Base-by-base conservation (phyloP, 495 filamentous ascomycete species). In the Penicillium paradoxum region DNA sequence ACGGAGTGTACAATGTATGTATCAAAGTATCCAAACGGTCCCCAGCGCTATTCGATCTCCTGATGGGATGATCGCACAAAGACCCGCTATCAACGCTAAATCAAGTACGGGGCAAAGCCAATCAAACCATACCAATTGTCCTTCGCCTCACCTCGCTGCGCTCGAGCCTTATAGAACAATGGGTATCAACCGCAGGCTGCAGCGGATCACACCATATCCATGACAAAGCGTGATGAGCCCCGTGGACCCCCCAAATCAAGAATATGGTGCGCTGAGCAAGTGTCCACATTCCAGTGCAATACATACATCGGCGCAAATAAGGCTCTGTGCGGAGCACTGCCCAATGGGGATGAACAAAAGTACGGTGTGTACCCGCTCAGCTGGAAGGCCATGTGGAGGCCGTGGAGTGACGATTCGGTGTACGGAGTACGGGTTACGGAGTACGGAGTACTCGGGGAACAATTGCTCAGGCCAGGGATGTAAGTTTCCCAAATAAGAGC, bases 401-500 rank as follows among this genome's bases (percentile, higher is more conserved):
- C 7, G 44, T 32, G 27, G 27, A 45, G 44, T 14, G n/a, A 24
- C 11, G 51, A 19, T 15, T 41, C 29, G 50, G 41, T 30, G 22
- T 45, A n/a, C n/a, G n/a, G n/a, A n/a, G n/a, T n/a, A n/a, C n/a
- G n/a, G n/a, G n/a, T n/a, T n/a, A n/a, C n/a, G n/a, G n/a, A n/a
- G n/a, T n/a, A n/a, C n/a, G n/a, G n/a, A n/a, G n/a, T n/a, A 15
- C 50, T 45, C 33, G 50, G 41, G 50, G 50, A 41, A 34, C 33
- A 25, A 11, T 2, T 6, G 18, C 21, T 40, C 18, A 19, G 25
- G 27, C 15, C 34, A 39, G 42, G 22, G 10, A n/a, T 22, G 34
- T 46, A 53, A 25, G 33, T 54, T 27, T 27, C 24, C 24, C 24
- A 27, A 38, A 34, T 13, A 33, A 2, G 17, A 21, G 30, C 13